phyloP scores from a whole-genome alignment of 805 yeast species.

The Brettanomyces naardenensis region DNA sequence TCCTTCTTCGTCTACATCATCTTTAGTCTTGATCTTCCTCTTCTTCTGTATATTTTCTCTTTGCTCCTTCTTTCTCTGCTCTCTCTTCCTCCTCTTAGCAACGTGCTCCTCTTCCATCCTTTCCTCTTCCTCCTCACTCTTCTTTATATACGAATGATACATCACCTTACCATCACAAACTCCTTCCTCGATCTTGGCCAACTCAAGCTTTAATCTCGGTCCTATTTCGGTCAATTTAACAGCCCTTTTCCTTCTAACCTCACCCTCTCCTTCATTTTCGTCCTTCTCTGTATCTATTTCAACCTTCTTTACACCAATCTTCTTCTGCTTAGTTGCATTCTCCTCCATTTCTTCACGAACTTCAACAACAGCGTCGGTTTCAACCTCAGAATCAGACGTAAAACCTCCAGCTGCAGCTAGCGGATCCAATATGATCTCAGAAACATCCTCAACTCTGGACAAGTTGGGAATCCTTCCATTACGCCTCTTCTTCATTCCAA shows the following conservation, averaged over 20 bases:
- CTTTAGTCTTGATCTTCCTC: constrained; percentile 65
- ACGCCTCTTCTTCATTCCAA: constrained; percentile 50
- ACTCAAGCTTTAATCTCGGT: constrained; percentile 70
- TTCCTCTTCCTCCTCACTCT: constrained; percentile 52
- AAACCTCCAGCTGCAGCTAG: constrained; percentile 60
- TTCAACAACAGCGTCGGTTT: constrained; percentile 80
- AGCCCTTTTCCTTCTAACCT: constrained; percentile 55
- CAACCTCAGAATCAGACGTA: constrained; percentile 90
- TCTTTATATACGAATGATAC: constrained; percentile 66
- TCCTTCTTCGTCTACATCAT: constrained; percentile 73
- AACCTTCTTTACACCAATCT: constrained; percentile 9
- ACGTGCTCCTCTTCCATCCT: constrained; percentile 63
- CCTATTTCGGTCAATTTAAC: constrained; percentile 90
- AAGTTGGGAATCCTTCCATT: constrained; percentile 67
- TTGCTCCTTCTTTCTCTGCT: constrained; percentile 68
- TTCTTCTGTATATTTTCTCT: constrained; percentile 70
- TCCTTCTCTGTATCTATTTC: constrained; percentile 6
- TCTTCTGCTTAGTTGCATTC: constrained; percentile 17
- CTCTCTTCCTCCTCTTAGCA: constrained; percentile 51
- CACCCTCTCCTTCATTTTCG: constrained; percentile 10
- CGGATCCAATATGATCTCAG: constrained; percentile 78
- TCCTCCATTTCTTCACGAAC: constrained; percentile 27
- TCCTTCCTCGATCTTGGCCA: constrained; percentile 88
- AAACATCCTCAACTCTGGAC: constrained; percentile 59
- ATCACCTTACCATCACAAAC: constrained; percentile 82